A percentile compares a stretch with the other conserved stretches of the same genome.
Conservation (phyloP, 2,329 filamentous ascomycete species). For the Waltergamsia citrina region DNA sequence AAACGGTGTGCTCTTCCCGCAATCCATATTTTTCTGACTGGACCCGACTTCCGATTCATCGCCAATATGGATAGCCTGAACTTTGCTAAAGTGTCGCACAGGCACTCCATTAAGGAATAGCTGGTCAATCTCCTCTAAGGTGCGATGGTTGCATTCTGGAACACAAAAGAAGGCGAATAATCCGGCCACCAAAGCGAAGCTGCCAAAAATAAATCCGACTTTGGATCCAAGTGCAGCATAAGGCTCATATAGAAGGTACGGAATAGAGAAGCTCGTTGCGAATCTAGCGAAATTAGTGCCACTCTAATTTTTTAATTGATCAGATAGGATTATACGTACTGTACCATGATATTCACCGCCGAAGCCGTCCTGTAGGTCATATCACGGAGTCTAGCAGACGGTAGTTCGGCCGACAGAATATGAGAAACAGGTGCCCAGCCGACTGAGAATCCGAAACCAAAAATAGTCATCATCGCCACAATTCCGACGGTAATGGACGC, state of each 20-base stretch:
- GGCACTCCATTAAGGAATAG: conserved; percentile 8
- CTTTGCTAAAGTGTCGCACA: conserved; percentile 1
- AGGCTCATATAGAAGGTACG: conserved; percentile 23
- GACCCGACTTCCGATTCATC: too few species aligned
- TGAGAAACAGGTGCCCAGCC: conserved; percentile 22
- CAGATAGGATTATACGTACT: conserved; percentile 5
- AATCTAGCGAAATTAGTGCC: conserved; percentile 7
- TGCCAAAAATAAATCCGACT: conserved; percentile 13
- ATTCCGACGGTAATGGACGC: conserved; percentile 13
- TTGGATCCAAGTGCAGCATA: conserved; percentile 22
- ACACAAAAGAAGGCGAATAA: conserved; percentile 10
- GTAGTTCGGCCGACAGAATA: conserved; percentile 21
- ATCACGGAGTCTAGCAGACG: conserved; percentile 18
- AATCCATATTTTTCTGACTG: too few species aligned
- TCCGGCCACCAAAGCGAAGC: conserved; percentile 6
- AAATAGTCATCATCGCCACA: conserved; percentile 17
- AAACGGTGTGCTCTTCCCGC: too few species aligned
- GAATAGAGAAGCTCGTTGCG: conserved; percentile 22
- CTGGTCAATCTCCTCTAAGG: conserved; percentile 13
- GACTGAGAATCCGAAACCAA: conserved; percentile 15
- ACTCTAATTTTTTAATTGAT: neutral
- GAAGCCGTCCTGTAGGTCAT: conserved; percentile 15
- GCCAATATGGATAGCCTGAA: too few species aligned
- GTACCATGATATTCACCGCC: conserved; percentile 17
- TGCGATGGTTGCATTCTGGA: conserved; percentile 11